phyloP scores from a whole-genome alignment of 208 protist genomes.

The Wallacemonas sp. region DNA sequence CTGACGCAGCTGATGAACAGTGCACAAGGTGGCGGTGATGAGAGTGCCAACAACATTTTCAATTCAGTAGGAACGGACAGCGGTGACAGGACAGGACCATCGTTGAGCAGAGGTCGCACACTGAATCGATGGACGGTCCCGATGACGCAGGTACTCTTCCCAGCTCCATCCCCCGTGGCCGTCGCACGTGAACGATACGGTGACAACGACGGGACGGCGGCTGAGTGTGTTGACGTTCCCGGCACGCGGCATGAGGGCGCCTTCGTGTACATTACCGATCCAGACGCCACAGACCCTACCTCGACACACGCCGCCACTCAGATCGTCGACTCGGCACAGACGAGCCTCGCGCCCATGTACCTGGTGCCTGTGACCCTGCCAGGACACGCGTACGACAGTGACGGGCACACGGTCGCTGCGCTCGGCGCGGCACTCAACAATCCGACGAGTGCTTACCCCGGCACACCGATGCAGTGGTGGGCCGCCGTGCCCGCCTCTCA shows the following conservation, averaged over 20 bases:
- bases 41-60: constrained; percentile 7
- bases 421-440: no score
- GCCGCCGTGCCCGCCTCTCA: neutral
- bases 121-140: constrained; percentile 11
- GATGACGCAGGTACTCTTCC: constrained; percentile 50
- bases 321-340: neutral
- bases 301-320: neutral
- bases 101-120: neutral
- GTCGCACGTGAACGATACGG: no score
- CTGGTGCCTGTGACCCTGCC: constrained; percentile 42
- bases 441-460: no score
- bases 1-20: neutral
- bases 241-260: neutral
- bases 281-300: no score
- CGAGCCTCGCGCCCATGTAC: constrained; percentile 27
- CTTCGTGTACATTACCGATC: constrained; percentile 3
- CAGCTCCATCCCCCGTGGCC: no score
- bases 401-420: no score
- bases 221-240: neutral
- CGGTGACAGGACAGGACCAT: no score
- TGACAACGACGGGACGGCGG: no score
- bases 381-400: constrained; percentile 18
- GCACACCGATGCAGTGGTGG: neutral
- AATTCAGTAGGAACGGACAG: neutral
- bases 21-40: neutral